Percentiles rank a stretch among this genome's conserved stretches.
These are phyloP conservation scores for Kodamaea sp. DNA, from an alignment of 1,139 yeast genomes.

Conservation along the genomic window DNA sequence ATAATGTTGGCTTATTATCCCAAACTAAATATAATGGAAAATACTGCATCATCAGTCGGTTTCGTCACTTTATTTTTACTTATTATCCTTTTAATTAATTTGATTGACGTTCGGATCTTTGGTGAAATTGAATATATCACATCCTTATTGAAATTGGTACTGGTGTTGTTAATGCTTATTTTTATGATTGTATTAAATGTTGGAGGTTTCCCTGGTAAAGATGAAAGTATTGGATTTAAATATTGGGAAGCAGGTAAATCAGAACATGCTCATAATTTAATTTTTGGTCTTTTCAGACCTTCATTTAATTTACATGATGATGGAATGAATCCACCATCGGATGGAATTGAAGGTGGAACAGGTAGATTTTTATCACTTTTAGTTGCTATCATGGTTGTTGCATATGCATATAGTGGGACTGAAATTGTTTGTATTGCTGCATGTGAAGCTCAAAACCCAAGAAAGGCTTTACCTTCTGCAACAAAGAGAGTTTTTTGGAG, in stretches of 20 bases:
- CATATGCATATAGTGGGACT: constrained; percentile 76
- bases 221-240: constrained; percentile 52
- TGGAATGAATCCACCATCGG: constrained; percentile 40
- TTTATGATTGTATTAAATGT: constrained; percentile 61
- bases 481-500: constrained; percentile 74
- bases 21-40: constrained; percentile 44
- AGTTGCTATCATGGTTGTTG: constrained; percentile 60
- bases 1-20: constrained; percentile 69
- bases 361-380: constrained; percentile 67
- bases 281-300: constrained; percentile 73
- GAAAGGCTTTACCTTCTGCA: constrained; percentile 75
- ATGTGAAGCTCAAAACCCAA: constrained; percentile 79
- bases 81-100: constrained; percentile 48
- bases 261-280: constrained; percentile 43
- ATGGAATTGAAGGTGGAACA: constrained; percentile 57
- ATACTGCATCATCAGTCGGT: constrained; percentile 52
- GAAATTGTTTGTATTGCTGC: constrained; percentile 84
- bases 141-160: constrained; percentile 55
- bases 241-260: constrained; percentile 61
- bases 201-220: constrained; percentile 44
- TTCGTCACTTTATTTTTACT: constrained; percentile 61
- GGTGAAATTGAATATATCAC: constrained; percentile 73
- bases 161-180: constrained; percentile 54
- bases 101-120: constrained; percentile 65
- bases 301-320: constrained; percentile 55